A percentile compares a stretch with the other conserved stretches of the same genome.
Evolutionary conservation across 1,284 basidiomycete genomes (phyloP).

Genomic region (Clitocybe nebularis): DNA sequence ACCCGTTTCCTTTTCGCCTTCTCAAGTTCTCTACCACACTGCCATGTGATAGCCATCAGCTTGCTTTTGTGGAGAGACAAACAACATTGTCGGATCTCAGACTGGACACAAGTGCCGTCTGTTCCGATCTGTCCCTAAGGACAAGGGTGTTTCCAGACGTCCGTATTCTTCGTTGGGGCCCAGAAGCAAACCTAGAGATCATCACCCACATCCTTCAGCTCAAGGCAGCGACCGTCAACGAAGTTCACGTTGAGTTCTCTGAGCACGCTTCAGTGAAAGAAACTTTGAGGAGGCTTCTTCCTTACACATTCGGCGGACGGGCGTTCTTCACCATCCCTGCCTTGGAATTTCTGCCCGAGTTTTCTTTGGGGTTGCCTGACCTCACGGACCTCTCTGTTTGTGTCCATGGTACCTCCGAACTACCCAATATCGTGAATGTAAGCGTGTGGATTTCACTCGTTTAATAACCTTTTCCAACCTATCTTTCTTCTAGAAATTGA

Average conservation of each 20-base stretch:
- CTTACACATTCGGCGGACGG: background rate
- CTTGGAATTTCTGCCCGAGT: no score
- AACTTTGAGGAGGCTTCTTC: background rate
- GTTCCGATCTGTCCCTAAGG: background rate
- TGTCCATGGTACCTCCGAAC: no score
- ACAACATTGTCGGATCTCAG: conserved; percentile 1
- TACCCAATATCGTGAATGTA: no score
- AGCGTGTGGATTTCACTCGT: no score
- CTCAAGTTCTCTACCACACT: conserved; percentile 2
- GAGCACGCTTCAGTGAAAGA: background rate
- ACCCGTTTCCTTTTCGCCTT: conserved; percentile 3
- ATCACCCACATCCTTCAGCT: background rate
- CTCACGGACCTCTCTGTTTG: no score
- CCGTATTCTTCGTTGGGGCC: background rate
- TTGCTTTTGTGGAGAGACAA: conserved; percentile 3
- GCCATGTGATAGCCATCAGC: background rate
- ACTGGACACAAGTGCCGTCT: background rate
- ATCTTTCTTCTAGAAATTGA: background rate
- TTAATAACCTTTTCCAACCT: no score
- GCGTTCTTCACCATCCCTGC: background rate
- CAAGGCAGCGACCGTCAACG: background rate
- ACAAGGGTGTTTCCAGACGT: background rate
- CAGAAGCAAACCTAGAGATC: background rate
- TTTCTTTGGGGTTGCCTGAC: no score
- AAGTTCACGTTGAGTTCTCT: background rate